Evolutionary conservation across 192 early-diverging fungal species (phyloP), one percentile per base, ranked within the genome.

Genomic region (Lobosporangium transversale): DNA sequence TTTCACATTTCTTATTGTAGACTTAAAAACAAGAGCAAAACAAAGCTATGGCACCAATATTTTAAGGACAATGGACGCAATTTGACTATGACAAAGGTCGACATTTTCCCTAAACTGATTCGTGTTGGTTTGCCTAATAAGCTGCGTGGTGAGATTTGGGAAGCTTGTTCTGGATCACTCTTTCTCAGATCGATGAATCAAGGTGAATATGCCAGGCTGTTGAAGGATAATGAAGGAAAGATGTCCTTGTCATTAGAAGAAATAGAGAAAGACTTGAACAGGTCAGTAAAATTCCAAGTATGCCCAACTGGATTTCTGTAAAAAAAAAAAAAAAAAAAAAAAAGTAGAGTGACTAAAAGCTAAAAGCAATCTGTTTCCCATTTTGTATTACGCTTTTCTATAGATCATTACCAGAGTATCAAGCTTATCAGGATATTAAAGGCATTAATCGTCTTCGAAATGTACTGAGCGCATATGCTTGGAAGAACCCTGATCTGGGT

Each of bases 261-360:
- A 74, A 98, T 98, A 59, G 96, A 98, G 57, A 98, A 98, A 80
- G 96, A 98, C 64, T 74, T 98, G 62, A 97, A 94, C 58, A 85
- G 92, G 85, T 87, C 49, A 26, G 17, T 62, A 20, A 10, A 40
- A 17, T 54, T 7, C 1, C 24, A 29, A 27, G 3, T 50, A 21
- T 4, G 14, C 23, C 9, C 17, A 42, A n/a, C n/a, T n/a, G n/a
- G n/a, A n/a, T n/a, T 49, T 49, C 6, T 49, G 20, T 6, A 6
- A 49, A 21, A 49, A 49, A 14, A 15, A 49, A n/a, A 7, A 15
- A n/a, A 49, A 6, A 23, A 49, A 49, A 23, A 49, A 49, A n/a
- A 6, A 6, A 6, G 18, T 49, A 8, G 6, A 49, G 21, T 23
- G 18, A 49, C 21, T 21, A n/a, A 23, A 15, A 6, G 6, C 21